Evolutionary conservation across 345 rosid genomes (phyloP).

Genomic region (Cochlearia excelsa): DNA sequence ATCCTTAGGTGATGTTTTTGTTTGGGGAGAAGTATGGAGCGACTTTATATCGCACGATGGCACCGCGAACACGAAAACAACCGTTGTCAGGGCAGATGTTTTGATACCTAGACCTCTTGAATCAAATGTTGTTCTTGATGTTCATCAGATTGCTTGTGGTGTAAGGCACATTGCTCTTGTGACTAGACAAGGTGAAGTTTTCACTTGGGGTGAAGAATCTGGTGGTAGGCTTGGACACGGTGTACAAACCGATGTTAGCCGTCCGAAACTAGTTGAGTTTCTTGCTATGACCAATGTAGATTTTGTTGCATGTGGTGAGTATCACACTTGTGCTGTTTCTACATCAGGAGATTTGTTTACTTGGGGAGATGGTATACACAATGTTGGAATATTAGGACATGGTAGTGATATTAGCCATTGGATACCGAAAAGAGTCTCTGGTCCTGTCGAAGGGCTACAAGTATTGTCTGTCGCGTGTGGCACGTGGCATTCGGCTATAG

Average conservation of each 20-base stretch:
- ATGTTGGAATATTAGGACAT: conserved; percentile 87
- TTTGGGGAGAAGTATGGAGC: conserved; percentile 95
- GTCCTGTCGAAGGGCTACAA: conserved; percentile 84
- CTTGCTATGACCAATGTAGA: conserved; percentile 78
- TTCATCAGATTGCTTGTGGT: conserved; percentile 91
- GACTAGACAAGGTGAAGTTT: conserved; percentile 94
- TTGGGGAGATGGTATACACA: conserved; percentile 94
- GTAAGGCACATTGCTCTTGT: conserved; percentile 77
- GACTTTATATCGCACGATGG: conserved; percentile 68
- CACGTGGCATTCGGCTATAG: conserved; percentile 89
- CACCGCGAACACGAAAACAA: conserved; percentile 36
- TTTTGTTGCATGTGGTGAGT: conserved; percentile 76
- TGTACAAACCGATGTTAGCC: conserved; percentile 56
- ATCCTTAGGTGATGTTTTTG: conserved; percentile 88
- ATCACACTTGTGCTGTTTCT: conserved; percentile 84
- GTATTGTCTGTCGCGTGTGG: conserved; percentile 89
- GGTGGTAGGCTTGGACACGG: conserved; percentile 99
- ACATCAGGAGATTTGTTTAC: conserved; percentile 74
- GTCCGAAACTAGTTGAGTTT: conserved; percentile 76
- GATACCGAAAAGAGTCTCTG: conserved; percentile 87
- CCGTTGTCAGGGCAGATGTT: conserved; percentile 48
- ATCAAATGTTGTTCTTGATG: conserved; percentile 93
- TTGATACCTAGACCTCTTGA: conserved; percentile 77
- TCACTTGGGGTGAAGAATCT: conserved; percentile 96
- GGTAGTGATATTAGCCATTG: conserved; percentile 84